Conservation (phyloP, 1,284 basidiomycete species). For the Fomes fomentarius region DNA sequence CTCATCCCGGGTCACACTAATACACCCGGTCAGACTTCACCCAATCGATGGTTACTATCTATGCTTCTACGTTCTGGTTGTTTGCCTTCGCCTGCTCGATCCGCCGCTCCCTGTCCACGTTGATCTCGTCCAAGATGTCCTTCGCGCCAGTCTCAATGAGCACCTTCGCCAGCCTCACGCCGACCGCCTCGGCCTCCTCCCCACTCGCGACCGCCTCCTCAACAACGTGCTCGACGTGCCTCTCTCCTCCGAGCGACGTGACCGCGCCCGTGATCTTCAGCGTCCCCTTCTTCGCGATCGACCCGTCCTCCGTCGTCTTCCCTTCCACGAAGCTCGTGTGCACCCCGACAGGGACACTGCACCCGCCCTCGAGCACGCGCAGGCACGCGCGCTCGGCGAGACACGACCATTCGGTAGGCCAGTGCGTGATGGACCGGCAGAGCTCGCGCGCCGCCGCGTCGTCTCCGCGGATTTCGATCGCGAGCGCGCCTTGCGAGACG, state of each 20-base stretch:
- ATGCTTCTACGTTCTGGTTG: slow-evolving; percentile 13
- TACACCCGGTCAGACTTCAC: too few species aligned
- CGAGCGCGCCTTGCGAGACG: slow-evolving; percentile 94
- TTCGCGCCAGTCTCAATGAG: slow-evolving; percentile 74
- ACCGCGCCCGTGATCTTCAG: slow-evolving; percentile 79
- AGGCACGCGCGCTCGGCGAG: slow-evolving; percentile 88
- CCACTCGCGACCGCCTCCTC: slow-evolving; percentile 53
- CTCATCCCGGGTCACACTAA: too few species aligned
- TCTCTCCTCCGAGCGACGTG: slow-evolving; percentile 73
- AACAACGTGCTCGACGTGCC: slow-evolving; percentile 72
- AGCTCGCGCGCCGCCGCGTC: slow-evolving; percentile 67
- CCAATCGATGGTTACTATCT: too few species aligned
- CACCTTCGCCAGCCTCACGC: slow-evolving; percentile 63
- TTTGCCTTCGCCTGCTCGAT: slow-evolving; percentile 43
- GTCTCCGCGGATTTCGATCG: slow-evolving; percentile 81
- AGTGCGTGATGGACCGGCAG: slow-evolving; percentile 72
- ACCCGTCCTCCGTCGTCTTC: slow-evolving; percentile 25
- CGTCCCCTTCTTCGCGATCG: slow-evolving; percentile 36
- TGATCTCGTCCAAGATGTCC: slow-evolving; percentile 81
- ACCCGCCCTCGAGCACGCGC: slow-evolving; percentile 91
- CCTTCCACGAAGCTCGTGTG: slow-evolving; percentile 51
- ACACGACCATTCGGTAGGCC: slow-evolving; percentile 76
- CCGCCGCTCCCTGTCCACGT: slow-evolving; percentile 60
- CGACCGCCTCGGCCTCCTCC: slow-evolving; percentile 72
- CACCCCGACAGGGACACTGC: slow-evolving; percentile 96